These are phyloP conservation scores for Scheffersomyces insectosa DNA, from an alignment of 1,139 yeast species.

Conservation along the genomic window DNA sequence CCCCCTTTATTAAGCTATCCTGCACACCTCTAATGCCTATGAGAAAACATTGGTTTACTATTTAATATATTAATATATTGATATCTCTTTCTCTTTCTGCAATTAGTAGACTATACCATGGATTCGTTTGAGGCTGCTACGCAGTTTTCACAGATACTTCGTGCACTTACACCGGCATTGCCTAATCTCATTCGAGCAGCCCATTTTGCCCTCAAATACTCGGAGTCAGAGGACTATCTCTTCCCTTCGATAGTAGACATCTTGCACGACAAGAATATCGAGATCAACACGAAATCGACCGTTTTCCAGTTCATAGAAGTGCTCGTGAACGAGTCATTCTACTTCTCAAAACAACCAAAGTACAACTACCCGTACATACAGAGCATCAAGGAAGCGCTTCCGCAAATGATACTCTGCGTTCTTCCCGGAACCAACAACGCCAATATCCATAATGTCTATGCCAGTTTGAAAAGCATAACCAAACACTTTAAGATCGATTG, in stretches of 20 bases:
- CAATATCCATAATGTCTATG: constrained; percentile 49
- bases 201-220: constrained; percentile 58
- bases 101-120: constrained; percentile 35
- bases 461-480: constrained; percentile 40
- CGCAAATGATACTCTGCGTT: constrained; percentile 50
- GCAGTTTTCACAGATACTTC: constrained; percentile 63
- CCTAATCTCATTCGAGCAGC: constrained; percentile 57
- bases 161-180: constrained; percentile 62
- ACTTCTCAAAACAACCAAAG: constrained; percentile 33
- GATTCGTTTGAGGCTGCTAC: constrained; percentile 80
- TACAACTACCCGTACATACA: constrained; percentile 49
- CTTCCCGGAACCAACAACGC: constrained; percentile 51
- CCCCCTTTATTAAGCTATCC: too few relatives aligned
- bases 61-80: too few relatives aligned
- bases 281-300: constrained; percentile 64
- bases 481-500: constrained; percentile 33
- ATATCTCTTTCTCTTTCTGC: too few relatives aligned
- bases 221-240: constrained; percentile 69
- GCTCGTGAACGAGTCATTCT: constrained; percentile 42
- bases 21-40: too few relatives aligned
- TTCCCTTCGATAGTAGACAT: constrained; percentile 70
- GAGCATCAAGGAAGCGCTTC: constrained; percentile 40
- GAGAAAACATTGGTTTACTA: too few relatives aligned
- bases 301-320: constrained; percentile 70
- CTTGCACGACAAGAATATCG: constrained; percentile 47